Evolutionary conservation across 495 filamentous ascomycete species (phyloP).

Genomic region (Extremus antarcticus): DNA sequence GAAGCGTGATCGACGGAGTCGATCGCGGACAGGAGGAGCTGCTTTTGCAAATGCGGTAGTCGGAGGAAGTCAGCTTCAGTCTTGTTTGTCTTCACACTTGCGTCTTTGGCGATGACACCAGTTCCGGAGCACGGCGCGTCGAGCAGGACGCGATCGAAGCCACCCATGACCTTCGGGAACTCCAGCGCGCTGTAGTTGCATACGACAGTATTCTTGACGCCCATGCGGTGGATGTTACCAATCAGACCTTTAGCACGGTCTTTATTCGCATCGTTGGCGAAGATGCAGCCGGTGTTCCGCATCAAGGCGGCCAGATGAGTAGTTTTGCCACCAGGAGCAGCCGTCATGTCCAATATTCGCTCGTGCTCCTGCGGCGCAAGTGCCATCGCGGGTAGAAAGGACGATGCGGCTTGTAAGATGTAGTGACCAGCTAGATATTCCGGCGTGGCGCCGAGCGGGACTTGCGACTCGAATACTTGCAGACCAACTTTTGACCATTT

Average conservation of each 20-base stretch:
- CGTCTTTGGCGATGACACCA: conserved; percentile 90
- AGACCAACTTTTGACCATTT: conserved; percentile 98
- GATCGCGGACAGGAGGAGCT: conserved; percentile 84
- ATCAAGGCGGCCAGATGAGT: conserved; percentile 94
- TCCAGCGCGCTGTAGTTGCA: conserved; percentile 88
- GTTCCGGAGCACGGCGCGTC: conserved; percentile 76
- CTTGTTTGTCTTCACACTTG: conserved; percentile 94
- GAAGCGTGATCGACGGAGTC: conserved; percentile 80
- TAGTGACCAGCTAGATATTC: conserved; percentile 97
- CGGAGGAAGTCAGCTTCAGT: conserved; percentile 83
- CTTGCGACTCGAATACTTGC: conserved; percentile 86
- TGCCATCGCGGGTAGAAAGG: conserved; percentile 96
- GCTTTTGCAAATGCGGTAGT: conserved; percentile 87
- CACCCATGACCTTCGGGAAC: conserved; percentile 88
- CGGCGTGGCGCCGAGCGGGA: conserved; percentile 93
- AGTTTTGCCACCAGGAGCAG: conserved; percentile 93
- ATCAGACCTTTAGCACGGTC: conserved; percentile 89
- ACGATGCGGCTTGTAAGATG: conserved; percentile 92
- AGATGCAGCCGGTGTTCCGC: conserved; percentile 94
- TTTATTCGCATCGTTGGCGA: conserved; percentile 95
- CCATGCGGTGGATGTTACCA: conserved; percentile 93
- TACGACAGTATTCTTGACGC: conserved; percentile 84
- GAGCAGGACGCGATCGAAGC: conserved; percentile 76
- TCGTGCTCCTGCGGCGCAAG: conserved; percentile 88
- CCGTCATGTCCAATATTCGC: conserved; percentile 88